Evolutionary conservation across 2,329 filamentous ascomycete species (phyloP).

Genomic region (Ceratocystis cacaofunesta): DNA sequence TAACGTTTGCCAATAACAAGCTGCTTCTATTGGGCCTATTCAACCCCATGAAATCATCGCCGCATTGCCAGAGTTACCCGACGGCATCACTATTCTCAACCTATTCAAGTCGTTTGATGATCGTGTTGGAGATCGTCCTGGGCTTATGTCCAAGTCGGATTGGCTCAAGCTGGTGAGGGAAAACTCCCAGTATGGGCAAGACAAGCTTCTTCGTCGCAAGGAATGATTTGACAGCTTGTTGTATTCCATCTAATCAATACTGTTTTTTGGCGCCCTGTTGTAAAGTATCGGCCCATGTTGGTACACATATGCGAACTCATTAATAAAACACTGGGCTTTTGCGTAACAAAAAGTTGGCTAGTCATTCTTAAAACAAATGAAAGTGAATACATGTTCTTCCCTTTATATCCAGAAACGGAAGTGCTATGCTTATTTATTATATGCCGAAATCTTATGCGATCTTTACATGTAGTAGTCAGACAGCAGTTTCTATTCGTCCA

Average conservation of each 20-base stretch:
- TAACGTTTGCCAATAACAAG: not conserved
- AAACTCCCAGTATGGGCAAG: constrained; percentile 35
- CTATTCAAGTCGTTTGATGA: constrained; percentile 40
- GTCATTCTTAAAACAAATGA: too few relatives aligned
- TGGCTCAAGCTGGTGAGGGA: constrained; percentile 47
- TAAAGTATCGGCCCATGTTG: too few relatives aligned
- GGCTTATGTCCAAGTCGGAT: constrained; percentile 37
- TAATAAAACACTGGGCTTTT: not conserved
- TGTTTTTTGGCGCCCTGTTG: too few relatives aligned
- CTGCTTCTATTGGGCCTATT: constrained; percentile 25
- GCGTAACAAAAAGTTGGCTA: too few relatives aligned
- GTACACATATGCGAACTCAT: not conserved
- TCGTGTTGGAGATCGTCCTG: constrained; percentile 37
- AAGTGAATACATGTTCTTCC: not conserved
- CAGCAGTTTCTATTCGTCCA: constrained; percentile 52
- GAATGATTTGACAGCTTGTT: constrained; percentile 19
- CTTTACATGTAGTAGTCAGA: not conserved
- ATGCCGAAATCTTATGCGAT: too few relatives aligned
- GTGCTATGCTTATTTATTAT: too few relatives aligned
- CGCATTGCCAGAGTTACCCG: constrained; percentile 33
- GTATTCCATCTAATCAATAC: too few relatives aligned
- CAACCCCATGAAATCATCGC: constrained; percentile 40
- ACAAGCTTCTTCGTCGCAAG: constrained; percentile 37
- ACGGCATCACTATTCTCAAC: constrained; percentile 40
- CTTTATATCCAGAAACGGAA: too few relatives aligned